These are phyloP conservation scores for Fusarium luffae DNA, from an alignment of 2,329 filamentous ascomycete species.

Conservation along the genomic window DNA sequence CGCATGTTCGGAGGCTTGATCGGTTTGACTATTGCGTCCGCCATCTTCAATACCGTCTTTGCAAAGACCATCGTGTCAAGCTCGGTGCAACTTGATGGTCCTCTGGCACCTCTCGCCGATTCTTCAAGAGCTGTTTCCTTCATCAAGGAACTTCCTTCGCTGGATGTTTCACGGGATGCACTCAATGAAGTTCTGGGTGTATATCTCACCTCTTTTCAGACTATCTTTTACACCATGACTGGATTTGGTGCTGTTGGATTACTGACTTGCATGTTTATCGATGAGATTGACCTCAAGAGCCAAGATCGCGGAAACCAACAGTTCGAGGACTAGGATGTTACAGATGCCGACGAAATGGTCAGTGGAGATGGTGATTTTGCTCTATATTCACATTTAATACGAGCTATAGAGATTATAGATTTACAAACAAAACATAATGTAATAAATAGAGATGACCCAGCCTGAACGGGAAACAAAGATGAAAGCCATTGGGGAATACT, in stretches of 20 bases:
- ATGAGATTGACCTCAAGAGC: conserved; percentile 12
- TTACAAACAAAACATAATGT: too few species aligned
- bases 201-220: conserved; percentile 2
- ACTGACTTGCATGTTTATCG: conserved; percentile 6
- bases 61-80: neutral
- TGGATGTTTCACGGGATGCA: neutral
- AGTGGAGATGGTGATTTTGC: too few species aligned
- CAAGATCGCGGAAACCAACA: conserved; percentile 15
- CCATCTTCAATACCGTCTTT: conserved; percentile 20
- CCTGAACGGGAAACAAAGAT: too few species aligned
- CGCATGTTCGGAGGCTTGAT: conserved; percentile 17
- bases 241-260: conserved; percentile 5
- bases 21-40: neutral
- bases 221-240: conserved; percentile 14
- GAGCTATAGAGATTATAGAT: too few species aligned
- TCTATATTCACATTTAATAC: too few species aligned
- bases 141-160: conserved; percentile 7
- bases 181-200: neutral
- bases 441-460: too few species aligned
- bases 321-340: conserved; percentile 1
- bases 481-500: too few species aligned
- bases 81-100: neutral
- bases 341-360: too few species aligned
- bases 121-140: conserved; percentile 9
- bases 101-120: neutral